A percentile compares a stretch with the other conserved stretches of the same genome.
phyloP scores from a whole-genome alignment of 1,284 basidiomycete species.

The Sanghuangporus sanghuang region DNA sequence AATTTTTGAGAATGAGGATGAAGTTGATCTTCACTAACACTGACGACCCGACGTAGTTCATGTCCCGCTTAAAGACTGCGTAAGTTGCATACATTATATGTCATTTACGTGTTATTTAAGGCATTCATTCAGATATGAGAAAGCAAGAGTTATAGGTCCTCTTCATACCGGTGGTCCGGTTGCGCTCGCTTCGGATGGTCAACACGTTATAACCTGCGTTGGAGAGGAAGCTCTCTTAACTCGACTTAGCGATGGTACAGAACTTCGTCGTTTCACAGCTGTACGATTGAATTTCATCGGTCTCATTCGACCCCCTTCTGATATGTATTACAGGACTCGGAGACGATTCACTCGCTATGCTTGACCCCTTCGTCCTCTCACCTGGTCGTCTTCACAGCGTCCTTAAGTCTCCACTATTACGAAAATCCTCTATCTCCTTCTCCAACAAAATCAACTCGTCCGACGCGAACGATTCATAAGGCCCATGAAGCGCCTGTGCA shows the following conservation, averaged over 20 bases:
- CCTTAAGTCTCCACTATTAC: constrained; percentile 64
- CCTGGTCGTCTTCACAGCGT: constrained; percentile 64
- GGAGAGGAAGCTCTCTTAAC: constrained; percentile 84
- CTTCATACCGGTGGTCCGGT: constrained; percentile 88
- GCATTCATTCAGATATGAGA: constrained; percentile 60
- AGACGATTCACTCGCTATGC: constrained; percentile 59
- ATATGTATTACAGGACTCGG: constrained; percentile 48
- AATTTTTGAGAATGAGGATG: background rate
- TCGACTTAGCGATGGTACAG: constrained; percentile 66
- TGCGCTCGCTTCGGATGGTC: constrained; percentile 75
- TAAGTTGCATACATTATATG: constrained; percentile 33
- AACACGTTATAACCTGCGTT: constrained; percentile 80
- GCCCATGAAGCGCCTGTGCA: constrained; percentile 94
- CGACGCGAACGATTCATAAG: constrained; percentile 70
- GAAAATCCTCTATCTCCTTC: constrained; percentile 49
- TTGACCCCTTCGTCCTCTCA: constrained; percentile 58
- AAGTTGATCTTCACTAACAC: background rate
- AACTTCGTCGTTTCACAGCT: constrained; percentile 77
- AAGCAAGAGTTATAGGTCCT: constrained; percentile 64
- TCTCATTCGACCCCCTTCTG: constrained; percentile 8
- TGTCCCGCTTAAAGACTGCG: constrained; percentile 55
- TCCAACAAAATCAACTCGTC: constrained; percentile 46
- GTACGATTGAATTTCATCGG: constrained; percentile 41
- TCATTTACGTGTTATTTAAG: background rate
- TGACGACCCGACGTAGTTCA: constrained; percentile 26